phyloP scores from a whole-genome alignment of 495 filamentous ascomycete species.

The Xylaria cubensis region DNA sequence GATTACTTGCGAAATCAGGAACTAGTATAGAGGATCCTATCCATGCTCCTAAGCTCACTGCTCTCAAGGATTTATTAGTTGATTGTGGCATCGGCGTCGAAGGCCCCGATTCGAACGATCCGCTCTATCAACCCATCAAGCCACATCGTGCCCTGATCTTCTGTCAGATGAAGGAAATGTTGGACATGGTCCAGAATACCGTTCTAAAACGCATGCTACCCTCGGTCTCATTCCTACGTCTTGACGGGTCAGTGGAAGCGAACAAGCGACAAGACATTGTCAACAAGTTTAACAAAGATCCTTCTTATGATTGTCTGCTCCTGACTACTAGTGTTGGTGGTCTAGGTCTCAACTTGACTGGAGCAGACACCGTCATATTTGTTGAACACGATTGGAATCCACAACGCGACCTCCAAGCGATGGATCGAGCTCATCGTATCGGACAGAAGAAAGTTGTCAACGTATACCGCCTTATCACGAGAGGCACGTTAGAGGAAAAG shows the following conservation, averaged over 20 bases:
- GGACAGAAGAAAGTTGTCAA: constrained; percentile 99
- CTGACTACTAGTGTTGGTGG: constrained; percentile 95
- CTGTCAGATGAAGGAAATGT: constrained; percentile 99
- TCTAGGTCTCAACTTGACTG: constrained; percentile 92
- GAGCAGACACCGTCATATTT: constrained; percentile 98
- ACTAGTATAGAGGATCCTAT: constrained; percentile 81
- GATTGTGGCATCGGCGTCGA: constrained; percentile 93
- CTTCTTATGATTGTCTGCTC: constrained; percentile 90
- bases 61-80: constrained; percentile 85
- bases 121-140: constrained; percentile 75
- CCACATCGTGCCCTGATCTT: constrained; percentile 96
- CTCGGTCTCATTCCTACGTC: constrained; percentile 83
- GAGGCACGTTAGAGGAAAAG: constrained; percentile 98
- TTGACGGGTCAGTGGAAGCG: constrained; percentile 91
- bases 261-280: constrained; percentile 93
- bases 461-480: constrained; percentile 95
- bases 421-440: constrained; percentile 98
- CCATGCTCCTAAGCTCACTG: constrained; percentile 92
- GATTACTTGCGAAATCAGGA: constrained; percentile 70
- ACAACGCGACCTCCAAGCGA: constrained; percentile 97
- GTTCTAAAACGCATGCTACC: constrained; percentile 87
- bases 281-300: constrained; percentile 97
- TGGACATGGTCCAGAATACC: constrained; percentile 95
- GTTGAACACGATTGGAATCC: constrained; percentile 99
- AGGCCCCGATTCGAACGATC: constrained; percentile 68